Evolutionary conservation across 306 rosid species (phyloP).

Genomic region (Rosa lucieae): DNA sequence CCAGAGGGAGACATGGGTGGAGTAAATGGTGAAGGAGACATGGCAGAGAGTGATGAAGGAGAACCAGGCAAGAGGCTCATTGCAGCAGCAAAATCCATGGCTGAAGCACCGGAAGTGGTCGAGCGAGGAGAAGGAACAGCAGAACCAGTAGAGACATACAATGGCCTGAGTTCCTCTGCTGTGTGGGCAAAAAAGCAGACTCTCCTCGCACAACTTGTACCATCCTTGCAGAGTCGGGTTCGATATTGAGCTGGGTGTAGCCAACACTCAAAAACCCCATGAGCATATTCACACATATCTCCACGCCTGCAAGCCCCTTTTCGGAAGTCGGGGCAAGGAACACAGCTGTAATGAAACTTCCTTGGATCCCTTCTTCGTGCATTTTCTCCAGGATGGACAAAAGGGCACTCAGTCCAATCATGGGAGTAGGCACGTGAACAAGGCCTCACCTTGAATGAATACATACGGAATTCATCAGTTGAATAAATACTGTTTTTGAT

Average conservation of each 20-base stretch:
- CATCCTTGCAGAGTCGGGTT: constrained; percentile 92
- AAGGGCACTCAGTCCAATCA: constrained; percentile 98
- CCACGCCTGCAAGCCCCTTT: constrained; percentile 95
- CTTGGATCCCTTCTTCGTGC: constrained; percentile 98
- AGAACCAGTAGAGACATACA: constrained; percentile 90
- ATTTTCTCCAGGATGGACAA: constrained; percentile 96
- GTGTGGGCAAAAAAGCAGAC: constrained; percentile 97
- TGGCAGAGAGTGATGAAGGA: constrained; percentile 77
- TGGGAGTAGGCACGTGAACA: constrained; percentile 96
- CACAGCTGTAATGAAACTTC: constrained; percentile 91
- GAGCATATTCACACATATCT: constrained; percentile 97
- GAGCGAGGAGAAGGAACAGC: constrained; percentile 91
- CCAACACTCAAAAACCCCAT: constrained; percentile 97
- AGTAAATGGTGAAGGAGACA: constrained; percentile 85
- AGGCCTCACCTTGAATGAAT: constrained; percentile 93
- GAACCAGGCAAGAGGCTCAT: constrained; percentile 91
- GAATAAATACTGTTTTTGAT: constrained; percentile 91
- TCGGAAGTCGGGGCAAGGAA: constrained; percentile 92
- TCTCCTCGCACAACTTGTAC: constrained; percentile 73
- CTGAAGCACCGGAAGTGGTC: constrained; percentile 63
- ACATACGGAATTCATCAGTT: constrained; percentile 93
- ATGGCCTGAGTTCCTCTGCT: constrained; percentile 77
- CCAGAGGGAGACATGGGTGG: constrained; percentile 92
- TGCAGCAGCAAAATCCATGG: constrained; percentile 89
- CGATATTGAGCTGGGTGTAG: constrained; percentile 93